Base-by-base conservation (phyloP, 2,329 filamentous ascomycete genomes). In the Podosphaera xanthii region DNA sequence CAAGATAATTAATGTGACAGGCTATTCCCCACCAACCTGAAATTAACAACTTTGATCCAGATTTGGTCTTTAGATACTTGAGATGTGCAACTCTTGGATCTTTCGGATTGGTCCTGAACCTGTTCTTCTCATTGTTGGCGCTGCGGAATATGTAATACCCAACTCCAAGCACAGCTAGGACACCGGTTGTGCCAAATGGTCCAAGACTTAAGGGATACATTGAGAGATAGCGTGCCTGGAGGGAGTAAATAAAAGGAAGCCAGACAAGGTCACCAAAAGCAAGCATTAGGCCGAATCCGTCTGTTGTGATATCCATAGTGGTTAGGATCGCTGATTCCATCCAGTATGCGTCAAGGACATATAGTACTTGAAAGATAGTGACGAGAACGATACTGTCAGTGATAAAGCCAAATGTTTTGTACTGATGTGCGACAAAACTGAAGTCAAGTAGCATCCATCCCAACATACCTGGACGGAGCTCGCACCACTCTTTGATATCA, bases 251-350 rank as follows among this genome's bases (percentile, higher is more conserved):
- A 70, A 94, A 94, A 0, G 91, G 91, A 2, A 96, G 79, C 91
- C 91, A 97, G 62, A 86, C 86, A 4, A 96, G 76, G 67, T 97
- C 91, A 59, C 89, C 91, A 69, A 96, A 96, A 1, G 87, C 77
- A 40, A 97, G 77, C 91, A 97, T 97, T 74, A 88, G 88, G 58
- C 91, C 91, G 65, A 97, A 95, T 4, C 91, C 91, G 66, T 97
- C 91, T 49, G 83, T 87, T 58, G 84, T 94, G 64, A 96, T 85
- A 69, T 97, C 91, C 73, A 97, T 96, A 38, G 89, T 96, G 1
- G 90, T 96, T 63, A 96, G 74, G 62, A 96, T 85, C 1, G 88
- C 85, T 0, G 86, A 78, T 70, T 97, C 91, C 78, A 91, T 92
- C 75, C 83, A 89, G 63, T 88, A 81, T 6, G 82, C 82, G 69